Evolutionary conservation across 371 early-diverging fungal species (phyloP).

Genomic region (Enterocytospora artemiae): DNA sequence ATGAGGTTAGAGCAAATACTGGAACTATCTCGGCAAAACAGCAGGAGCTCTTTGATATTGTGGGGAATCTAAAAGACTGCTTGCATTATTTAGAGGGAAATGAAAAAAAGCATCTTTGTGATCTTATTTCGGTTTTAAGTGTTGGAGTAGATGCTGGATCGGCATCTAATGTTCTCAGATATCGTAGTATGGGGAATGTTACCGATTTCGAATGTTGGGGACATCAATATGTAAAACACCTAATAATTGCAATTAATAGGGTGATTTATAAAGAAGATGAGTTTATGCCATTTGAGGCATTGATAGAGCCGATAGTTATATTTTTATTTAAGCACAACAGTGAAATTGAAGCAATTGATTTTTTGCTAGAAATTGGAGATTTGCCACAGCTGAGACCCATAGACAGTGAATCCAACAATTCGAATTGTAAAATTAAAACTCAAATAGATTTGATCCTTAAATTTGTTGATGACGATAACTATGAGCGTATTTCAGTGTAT

Average conservation of each 20-base stretch:
- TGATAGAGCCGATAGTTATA: conserved; percentile 29
- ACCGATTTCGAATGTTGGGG: conserved; percentile 54
- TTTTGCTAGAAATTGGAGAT: conserved; percentile 47
- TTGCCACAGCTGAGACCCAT: not conserved
- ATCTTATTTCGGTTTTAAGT: conserved; percentile 51
- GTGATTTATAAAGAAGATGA: not conserved
- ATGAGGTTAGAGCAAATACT: conserved; percentile 22
- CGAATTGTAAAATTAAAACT: not conserved
- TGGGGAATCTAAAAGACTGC: conserved; percentile 5
- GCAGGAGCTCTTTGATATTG: conserved; percentile 22
- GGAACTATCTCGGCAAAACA: conserved; percentile 22
- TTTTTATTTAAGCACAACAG: conserved; percentile 55
- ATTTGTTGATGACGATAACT: conserved; percentile 52
- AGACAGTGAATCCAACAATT: not conserved
- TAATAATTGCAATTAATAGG: conserved; percentile 35
- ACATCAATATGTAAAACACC: conserved; percentile 54
- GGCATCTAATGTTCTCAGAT: conserved; percentile 29
- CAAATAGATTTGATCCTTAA: conserved; percentile 29
- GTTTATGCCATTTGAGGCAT: conserved; percentile 8
- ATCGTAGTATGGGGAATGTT: conserved; percentile 50
- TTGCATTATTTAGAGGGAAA: conserved; percentile 15
- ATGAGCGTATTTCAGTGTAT: conserved; percentile 50
- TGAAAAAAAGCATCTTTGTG: conserved; percentile 40
- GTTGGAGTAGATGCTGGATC: conserved; percentile 26
- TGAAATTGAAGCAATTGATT: conserved; percentile 57